Evolutionary conservation across 768 basidiomycete genomes (phyloP), one percentile per base, ranked within the genome.

Genomic region (Termitomyces sp.): DNA sequence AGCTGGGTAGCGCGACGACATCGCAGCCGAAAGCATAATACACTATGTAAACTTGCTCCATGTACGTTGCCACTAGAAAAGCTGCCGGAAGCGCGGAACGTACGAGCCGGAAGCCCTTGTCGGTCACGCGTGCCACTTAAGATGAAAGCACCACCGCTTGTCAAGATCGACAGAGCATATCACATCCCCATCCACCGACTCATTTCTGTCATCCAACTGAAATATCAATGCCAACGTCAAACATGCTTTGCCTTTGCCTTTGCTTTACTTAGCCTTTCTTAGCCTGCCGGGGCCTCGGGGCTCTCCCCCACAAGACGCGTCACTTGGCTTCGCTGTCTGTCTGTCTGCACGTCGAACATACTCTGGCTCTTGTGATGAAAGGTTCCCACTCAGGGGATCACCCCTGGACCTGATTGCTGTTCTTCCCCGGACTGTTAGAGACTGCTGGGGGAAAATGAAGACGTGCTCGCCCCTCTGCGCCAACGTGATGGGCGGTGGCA

Each of bases 111-210:
- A 36, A 24, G 14, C 35, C 8, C 32, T 36, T 51, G 9, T 50
- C 32, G 36, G 14, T 24, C 35, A 26, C 24, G 26, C 24, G 26
- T 36, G 51, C 51, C 51, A 52, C 51, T 35, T 18, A n/a, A 48
- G 36, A 49, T 42, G 38, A 28, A n/a, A 20, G n/a, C 5, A 26
- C 55, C 12, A 18, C 47, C 28, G n/a, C 38, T 50, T 12, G 40
- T 49, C 48, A 33, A 50, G 56, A 57, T 57, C 56, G 48, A 18
- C 48, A 49, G 40, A 44, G 48, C 48, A 24, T 50, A 57, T 57
- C 56, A 50, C 14, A 38, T 16, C 28, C 54, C 54, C 16, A 35
- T 14, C 12, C 14, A 46, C 12, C 14, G 20, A 35, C 12, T 10
- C 16, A 24, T 20, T 6, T 8, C n/a, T 14, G 9, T 18, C 2